Evolutionary conservation across 495 filamentous ascomycete genomes (phyloP), one percentile per base, ranked within the genome.

Genomic region (Xeromyces bisporus): DNA sequence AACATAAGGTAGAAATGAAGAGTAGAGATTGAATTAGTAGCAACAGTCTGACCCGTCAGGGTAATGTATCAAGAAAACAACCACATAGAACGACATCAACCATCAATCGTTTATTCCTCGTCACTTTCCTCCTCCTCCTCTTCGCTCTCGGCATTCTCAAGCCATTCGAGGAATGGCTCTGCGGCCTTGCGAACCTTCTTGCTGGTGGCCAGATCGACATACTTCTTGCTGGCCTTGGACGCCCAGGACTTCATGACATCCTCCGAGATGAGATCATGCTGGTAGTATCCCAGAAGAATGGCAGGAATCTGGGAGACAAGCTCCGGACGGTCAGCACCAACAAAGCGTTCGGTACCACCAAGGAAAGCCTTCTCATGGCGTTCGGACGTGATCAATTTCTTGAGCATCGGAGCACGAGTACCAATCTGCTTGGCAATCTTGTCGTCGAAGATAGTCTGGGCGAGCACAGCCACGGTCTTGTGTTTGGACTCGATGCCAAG

Each of bases 131-230:
- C 73, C 11, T 71, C 69, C 14, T 70, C 67, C 10, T 86, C 82
- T 37, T 91, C 85, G 48, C 77, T 79, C 53, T 89, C 83, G 29
- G 89, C 91, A 45, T 72, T 83, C 45, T 82, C 70, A 21, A 97
- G 80, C 89, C 89, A 94, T 40, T 72, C 76, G 40, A 94, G 66
- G 72, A 97, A 94, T 29, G 78, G 74, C 66, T 87, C 79, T 18
- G 89, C 86, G 36, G 80, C 73, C 67, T 92, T 89, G 66, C 84
- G 80, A 43, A 96, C 80, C 67, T 93, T 93, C 67, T 83, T 87
- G 62, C 83, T 93, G 35, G 73, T 87, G 26, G 72, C 40, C 21
- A 87, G 48, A 43, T 96, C 89, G 48, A 93, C 83, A 49, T 93
- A 94, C 56, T 92, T 92, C 73, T 91, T 93, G 71, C 83, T 92